A percentile compares a stretch with the other conserved stretches of the same genome.
phyloP scores from a whole-genome alignment of 495 filamentous ascomycete genomes.

The Recurvomyces mirabilis region DNA sequence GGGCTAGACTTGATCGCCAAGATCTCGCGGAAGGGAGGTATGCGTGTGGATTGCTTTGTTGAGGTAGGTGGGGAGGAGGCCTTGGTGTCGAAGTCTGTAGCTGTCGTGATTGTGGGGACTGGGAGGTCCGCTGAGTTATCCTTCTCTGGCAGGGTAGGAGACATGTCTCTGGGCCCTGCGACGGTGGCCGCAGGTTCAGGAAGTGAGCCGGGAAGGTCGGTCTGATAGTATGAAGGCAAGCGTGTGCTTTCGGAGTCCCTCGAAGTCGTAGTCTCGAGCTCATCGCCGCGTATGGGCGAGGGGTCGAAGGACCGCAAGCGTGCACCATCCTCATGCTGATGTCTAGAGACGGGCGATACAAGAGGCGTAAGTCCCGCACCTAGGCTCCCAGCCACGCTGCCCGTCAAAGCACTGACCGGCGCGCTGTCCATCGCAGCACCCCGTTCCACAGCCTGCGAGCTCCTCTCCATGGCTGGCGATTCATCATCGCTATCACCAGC shows the following conservation, averaged over 20 bases:
- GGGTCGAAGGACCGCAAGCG: neutral
- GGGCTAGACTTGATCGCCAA: constrained; percentile 46
- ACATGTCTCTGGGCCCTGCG: neutral
- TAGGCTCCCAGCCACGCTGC: too few relatives aligned
- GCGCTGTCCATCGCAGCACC: too few relatives aligned
- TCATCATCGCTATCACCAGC: constrained; percentile 1
- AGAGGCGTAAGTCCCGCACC: neutral
- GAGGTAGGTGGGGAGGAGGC: too few relatives aligned
- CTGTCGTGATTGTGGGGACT: too few relatives aligned
- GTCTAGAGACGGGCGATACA: neutral
- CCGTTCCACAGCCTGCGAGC: too few relatives aligned
- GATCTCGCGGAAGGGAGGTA: constrained; percentile 54
- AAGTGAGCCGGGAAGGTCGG: neutral
- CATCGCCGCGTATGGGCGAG: neutral
- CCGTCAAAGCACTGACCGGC: too few relatives aligned
- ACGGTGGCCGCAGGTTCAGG: neutral
- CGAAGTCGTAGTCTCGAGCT: neutral
- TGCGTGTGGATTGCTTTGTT: neutral
- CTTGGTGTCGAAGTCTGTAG: too few relatives aligned
- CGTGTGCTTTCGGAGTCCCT: neutral
- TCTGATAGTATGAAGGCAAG: neutral
- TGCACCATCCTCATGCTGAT: neutral
- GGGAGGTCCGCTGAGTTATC: neutral
- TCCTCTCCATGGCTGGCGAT: neutral
- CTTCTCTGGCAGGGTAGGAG: neutral